Evolutionary conservation across 108 stramenopile genomes (phyloP).

Genomic region (Skeletonema grethae): DNA sequence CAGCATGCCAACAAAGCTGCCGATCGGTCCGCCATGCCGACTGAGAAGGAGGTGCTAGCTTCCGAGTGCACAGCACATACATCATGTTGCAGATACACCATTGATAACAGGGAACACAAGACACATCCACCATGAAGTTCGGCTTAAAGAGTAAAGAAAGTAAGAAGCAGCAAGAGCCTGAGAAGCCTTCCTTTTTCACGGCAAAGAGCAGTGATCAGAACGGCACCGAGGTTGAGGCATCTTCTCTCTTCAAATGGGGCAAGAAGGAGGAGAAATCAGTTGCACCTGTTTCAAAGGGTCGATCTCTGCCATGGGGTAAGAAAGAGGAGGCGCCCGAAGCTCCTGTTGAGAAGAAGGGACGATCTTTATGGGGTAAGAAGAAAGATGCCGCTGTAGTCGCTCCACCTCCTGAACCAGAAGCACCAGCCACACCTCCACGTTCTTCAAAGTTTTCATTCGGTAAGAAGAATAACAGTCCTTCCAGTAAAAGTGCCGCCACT

Average conservation of each 20-base stretch:
- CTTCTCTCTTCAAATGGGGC: neutral
- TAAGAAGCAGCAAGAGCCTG: neutral
- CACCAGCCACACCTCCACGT: neutral
- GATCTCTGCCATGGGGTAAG: neutral
- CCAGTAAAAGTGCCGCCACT: neutral
- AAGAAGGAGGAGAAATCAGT: neutral
- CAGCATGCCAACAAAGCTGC: no score
- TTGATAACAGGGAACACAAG: no score
- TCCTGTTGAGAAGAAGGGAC: neutral
- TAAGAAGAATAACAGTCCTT: neutral
- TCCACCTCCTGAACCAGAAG: neutral
- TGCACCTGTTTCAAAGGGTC: neutral
- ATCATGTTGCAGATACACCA: no score
- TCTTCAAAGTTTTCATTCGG: neutral
- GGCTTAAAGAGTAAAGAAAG: no score
- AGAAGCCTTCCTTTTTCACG: neutral
- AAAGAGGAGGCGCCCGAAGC: neutral
- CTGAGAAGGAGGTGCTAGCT: no score
- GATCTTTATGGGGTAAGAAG: constrained; percentile 5
- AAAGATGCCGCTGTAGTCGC: neutral
- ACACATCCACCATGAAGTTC: no score
- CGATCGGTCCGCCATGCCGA: no score
- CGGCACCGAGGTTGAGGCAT: constrained; percentile 1
- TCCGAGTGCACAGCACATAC: no score
- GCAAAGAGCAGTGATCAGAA: neutral